A percentile compares a stretch with the other conserved stretches of the same genome.
Evolutionary conservation across 2,329 filamentous ascomycete species (phyloP).

Genomic region (Xylariales sp.): DNA sequence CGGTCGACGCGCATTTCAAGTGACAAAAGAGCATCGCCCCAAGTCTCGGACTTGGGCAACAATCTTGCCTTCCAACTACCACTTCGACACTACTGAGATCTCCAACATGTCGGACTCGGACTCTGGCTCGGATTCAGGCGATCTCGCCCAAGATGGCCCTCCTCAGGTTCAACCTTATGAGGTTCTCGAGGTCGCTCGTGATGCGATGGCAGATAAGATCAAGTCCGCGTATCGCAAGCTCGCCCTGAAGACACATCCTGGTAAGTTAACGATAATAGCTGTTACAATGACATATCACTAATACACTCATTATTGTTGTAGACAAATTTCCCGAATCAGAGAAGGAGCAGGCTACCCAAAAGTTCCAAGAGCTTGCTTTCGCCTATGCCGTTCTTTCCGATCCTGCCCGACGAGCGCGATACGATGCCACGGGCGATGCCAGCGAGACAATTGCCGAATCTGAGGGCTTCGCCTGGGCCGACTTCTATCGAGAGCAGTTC

Average conservation of each 20-base stretch:
- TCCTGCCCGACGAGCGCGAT: slow-evolving; percentile 71
- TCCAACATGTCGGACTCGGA: slow-evolving; percentile 29
- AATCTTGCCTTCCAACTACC: too few relatives aligned
- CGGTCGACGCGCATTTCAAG: slow-evolving; percentile 3
- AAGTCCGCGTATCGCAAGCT: slow-evolving; percentile 89
- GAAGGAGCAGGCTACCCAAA: slow-evolving; percentile 68
- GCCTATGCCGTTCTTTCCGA: slow-evolving; percentile 93
- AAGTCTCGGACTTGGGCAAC: too few relatives aligned
- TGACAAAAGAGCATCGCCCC: too few relatives aligned
- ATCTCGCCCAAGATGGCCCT: slow-evolving; percentile 51
- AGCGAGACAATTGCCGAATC: slow-evolving; percentile 73
- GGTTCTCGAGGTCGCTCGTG: slow-evolving; percentile 65
- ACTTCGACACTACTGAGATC: too few relatives aligned
- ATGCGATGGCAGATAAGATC: slow-evolving; percentile 72
- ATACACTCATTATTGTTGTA: slow-evolving; percentile 23
- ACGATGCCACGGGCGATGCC: slow-evolving; percentile 86
- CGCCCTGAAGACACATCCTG: slow-evolving; percentile 81
- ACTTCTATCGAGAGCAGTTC: slow-evolving; percentile 84
- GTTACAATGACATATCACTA: slow-evolving; percentile 8
- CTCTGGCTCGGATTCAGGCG: slow-evolving; percentile 43
- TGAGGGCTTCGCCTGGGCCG: slow-evolving; percentile 83
- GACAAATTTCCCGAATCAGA: slow-evolving; percentile 71
- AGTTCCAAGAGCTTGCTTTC: slow-evolving; percentile 88
- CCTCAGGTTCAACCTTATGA: slow-evolving; percentile 73
- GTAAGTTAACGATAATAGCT: slow-evolving; percentile 39